These are phyloP conservation scores for Dimargaris xerosporica DNA, from an alignment of 192 early-diverging fungal genomes.

Conservation along the genomic window DNA sequence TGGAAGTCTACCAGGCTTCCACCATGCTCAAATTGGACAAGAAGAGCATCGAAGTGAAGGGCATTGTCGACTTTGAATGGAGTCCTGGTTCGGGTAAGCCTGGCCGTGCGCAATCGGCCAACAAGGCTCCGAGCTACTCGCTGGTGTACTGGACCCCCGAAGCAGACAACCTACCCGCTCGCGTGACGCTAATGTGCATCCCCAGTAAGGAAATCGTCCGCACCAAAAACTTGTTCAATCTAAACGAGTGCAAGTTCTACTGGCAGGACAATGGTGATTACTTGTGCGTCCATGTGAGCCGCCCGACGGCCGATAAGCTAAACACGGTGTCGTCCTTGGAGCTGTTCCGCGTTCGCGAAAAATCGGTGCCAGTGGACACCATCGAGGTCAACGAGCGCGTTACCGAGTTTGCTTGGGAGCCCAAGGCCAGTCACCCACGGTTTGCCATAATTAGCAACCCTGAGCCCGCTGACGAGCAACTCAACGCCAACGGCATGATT, in stretches of 20 bases:
- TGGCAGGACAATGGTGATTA: slow-evolving; percentile 86
- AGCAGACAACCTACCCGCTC: slow-evolving; percentile 86
- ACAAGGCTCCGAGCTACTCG: slow-evolving; percentile 38
- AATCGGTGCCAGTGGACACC: slow-evolving; percentile 92
- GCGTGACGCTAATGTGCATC: slow-evolving; percentile 80
- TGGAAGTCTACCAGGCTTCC: slow-evolving; percentile 88
- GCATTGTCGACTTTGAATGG: slow-evolving; percentile 67
- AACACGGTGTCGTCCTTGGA: slow-evolving; percentile 77
- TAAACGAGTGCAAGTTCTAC: slow-evolving; percentile 71
- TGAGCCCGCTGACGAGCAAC: slow-evolving; percentile 43
- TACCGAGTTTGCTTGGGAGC: slow-evolving; percentile 92
- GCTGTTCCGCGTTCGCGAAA: slow-evolving; percentile 83
- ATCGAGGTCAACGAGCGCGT: slow-evolving; percentile 79
- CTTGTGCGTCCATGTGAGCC: slow-evolving; percentile 84
- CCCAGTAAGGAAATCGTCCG: slow-evolving; percentile 72
- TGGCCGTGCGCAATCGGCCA: slow-evolving; percentile 10
- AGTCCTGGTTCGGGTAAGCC: slow-evolving; percentile 32
- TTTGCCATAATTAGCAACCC: slow-evolving; percentile 77
- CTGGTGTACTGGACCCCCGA: slow-evolving; percentile 95
- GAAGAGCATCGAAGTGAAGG: slow-evolving; percentile 78
- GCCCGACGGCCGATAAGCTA: slow-evolving; percentile 85
- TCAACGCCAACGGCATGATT: slow-evolving; percentile 30
- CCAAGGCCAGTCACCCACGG: slow-evolving; percentile 51
- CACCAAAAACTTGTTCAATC: slow-evolving; percentile 97
- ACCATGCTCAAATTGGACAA: slow-evolving; percentile 85